Conservation (phyloP, 2,329 filamentous ascomycete genomes). For the Diaporthe destruens region DNA sequence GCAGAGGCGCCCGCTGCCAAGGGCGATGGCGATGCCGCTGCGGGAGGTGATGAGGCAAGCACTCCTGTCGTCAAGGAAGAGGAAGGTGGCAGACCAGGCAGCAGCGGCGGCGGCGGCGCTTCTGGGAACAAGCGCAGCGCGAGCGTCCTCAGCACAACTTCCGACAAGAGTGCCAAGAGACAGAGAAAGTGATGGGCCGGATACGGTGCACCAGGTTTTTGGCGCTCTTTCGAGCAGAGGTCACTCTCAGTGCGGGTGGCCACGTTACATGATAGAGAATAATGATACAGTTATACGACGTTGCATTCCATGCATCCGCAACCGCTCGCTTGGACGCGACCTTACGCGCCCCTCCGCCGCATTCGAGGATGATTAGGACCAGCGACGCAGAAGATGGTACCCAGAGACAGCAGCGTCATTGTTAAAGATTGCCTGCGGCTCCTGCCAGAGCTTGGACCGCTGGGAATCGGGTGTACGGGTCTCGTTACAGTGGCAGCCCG, state of each 20-base stretch:
- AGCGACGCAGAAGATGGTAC: neutral
- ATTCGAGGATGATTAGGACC: too few relatives aligned
- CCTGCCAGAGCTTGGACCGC: neutral
- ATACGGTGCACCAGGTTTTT: constrained; percentile 42
- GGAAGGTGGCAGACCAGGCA: constrained; percentile 51
- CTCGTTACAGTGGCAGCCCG: neutral
- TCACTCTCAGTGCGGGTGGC: neutral
- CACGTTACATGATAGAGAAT: neutral
- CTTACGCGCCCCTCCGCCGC: too few relatives aligned
- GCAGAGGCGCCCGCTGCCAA: constrained; percentile 38
- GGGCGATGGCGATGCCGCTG: constrained; percentile 14
- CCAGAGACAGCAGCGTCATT: neutral
- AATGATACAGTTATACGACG: constrained; percentile 20
- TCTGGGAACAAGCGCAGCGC: constrained; percentile 80
- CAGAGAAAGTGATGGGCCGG: constrained; percentile 63
- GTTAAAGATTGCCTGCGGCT: neutral
- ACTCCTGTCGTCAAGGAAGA: constrained; percentile 46
- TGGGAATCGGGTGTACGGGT: constrained; percentile 4
- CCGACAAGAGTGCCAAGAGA: constrained; percentile 72
- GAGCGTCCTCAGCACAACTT: constrained; percentile 79
- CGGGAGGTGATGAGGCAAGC: constrained; percentile 14
- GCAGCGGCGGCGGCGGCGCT: constrained; percentile 53
- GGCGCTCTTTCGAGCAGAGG: neutral
- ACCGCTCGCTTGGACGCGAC: neutral
- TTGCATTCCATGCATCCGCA: neutral